Conservation (phyloP, 805 yeast genomes). For the Ogataea wickerhamii region DNA sequence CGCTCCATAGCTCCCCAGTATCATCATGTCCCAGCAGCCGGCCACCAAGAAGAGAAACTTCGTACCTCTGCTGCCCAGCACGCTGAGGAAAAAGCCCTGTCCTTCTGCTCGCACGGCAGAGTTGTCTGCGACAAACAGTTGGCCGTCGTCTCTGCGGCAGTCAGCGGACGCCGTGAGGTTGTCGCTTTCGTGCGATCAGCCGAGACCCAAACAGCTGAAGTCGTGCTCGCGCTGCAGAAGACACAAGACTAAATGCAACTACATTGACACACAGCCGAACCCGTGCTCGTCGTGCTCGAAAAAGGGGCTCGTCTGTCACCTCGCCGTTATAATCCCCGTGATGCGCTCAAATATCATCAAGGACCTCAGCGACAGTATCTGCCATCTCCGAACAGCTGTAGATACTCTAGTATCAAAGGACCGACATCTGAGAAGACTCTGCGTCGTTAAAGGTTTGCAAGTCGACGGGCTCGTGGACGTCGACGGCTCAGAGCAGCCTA, state of each 20-base stretch:
- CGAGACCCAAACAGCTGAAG: conserved; percentile 43
- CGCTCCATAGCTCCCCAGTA: too few relatives aligned
- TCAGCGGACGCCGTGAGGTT: not conserved
- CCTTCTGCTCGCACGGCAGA: not conserved
- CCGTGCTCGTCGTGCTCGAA: conserved; percentile 57
- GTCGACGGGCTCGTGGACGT: conserved; percentile 32
- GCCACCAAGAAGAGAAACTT: conserved; percentile 20
- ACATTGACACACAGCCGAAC: conserved; percentile 44
- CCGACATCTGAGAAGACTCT: conserved; percentile 20
- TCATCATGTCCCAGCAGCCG: not conserved
- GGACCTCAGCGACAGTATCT: conserved; percentile 31
- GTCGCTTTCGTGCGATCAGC: conserved; percentile 21
- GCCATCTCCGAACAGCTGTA: conserved; percentile 28
- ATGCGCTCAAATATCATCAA: conserved; percentile 43
- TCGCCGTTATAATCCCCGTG: conserved; percentile 53
- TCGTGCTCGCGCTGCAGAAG: conserved; percentile 64
- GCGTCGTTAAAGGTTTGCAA: conserved; percentile 24
- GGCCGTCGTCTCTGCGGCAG: not conserved
- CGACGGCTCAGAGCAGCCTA: conserved; percentile 5
- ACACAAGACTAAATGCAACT: conserved; percentile 66
- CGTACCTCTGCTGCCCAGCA: conserved; percentile 28
- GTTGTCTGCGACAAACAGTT: not conserved
- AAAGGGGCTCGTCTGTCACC: conserved; percentile 47
- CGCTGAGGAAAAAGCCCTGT: conserved; percentile 6
- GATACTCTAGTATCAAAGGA: conserved; percentile 12